Base-by-base conservation (phyloP, 129 eudicot species). In the Glebionis coronaria region DNA sequence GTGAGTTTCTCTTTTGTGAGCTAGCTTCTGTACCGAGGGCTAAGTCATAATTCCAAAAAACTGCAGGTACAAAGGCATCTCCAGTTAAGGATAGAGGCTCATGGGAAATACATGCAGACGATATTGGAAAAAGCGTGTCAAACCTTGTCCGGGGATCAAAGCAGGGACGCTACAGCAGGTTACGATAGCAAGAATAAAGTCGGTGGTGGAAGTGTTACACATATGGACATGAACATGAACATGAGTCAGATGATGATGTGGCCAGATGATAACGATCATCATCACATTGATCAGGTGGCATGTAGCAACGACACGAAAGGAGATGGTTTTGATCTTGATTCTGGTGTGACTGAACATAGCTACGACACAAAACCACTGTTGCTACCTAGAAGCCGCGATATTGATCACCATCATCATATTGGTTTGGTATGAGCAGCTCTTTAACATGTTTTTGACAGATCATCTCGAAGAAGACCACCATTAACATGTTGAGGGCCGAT, bases 21-120 rank as follows among this genome's bases (percentile, higher is more conserved):
- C 35, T 28, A 4, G 40, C 8, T 29, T 31, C 40, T 31, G 1
- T 31, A 1, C 40, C 0, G 35, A 28, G 35, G 35, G 5, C 35
- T 31, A 31, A 31, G 40, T 31, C 40, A 31, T 8, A 31, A 31
- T 0, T 31, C 9, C 40, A 31, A 31, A 31, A 31, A 31, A 31
- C 1, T 35, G 42, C 71, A 92, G 98, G 98, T 93, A 29, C 98
- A 93, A 75, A 72, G 95, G 65, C 98, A 88, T 77, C 90, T 93
- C 19, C 98, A 93, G 68, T 77, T 93, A 59, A 76, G 95, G 76
- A 93, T 93, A 35, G 98, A 93, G 59, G 98, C 98, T 2, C 98
- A 93, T 81, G 98, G 97, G 28, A 93, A 93, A 74, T 93, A 93
- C 95, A 88, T 93, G 98, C 97, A 88, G 53, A 84, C 91, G 14